Evolutionary conservation across 805 yeast species (phyloP).

Genomic region (Clavispora vitiphila): DNA sequence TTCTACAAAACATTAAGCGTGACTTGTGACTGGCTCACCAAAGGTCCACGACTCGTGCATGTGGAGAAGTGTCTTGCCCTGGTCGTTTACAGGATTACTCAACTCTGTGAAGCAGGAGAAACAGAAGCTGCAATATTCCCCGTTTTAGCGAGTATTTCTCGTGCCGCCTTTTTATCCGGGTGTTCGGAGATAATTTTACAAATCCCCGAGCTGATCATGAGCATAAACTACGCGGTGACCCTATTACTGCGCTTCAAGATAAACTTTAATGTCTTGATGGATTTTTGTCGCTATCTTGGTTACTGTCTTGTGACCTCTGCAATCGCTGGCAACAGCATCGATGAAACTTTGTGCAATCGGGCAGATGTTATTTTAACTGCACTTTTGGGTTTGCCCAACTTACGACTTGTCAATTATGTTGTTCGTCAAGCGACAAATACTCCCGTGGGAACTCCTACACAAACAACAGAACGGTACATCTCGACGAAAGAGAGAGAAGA

Average conservation of each 20-base stretch:
- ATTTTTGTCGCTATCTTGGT: slow-evolving; percentile 11
- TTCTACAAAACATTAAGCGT: neutral
- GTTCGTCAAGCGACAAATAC: neutral
- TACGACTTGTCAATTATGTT: slow-evolving; percentile 8
- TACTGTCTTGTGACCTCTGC: slow-evolving; percentile 10
- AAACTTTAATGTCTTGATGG: slow-evolving; percentile 4
- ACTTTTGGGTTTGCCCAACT: slow-evolving; percentile 12
- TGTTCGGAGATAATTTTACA: neutral
- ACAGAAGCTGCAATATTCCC: neutral
- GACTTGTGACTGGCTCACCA: neutral
- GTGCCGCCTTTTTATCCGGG: neutral
- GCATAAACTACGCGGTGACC: neutral
- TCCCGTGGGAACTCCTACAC: neutral
- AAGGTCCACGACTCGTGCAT: neutral
- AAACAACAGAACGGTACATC: slow-evolving; percentile 1
- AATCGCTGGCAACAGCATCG: slow-evolving; percentile 3
- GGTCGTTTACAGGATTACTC: neutral
- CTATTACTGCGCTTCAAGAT: neutral
- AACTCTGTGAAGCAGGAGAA: neutral
- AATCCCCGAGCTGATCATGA: neutral
- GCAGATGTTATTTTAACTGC: slow-evolving; percentile 12
- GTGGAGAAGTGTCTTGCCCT: neutral
- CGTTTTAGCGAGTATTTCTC: neutral
- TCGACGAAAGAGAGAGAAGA: slow-evolving; percentile 12
- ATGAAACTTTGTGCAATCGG: slow-evolving; percentile 4